A percentile compares a stretch with the other conserved stretches of the same genome.
phyloP scores from a whole-genome alignment of 306 rosid species.

The Morella rubra region DNA sequence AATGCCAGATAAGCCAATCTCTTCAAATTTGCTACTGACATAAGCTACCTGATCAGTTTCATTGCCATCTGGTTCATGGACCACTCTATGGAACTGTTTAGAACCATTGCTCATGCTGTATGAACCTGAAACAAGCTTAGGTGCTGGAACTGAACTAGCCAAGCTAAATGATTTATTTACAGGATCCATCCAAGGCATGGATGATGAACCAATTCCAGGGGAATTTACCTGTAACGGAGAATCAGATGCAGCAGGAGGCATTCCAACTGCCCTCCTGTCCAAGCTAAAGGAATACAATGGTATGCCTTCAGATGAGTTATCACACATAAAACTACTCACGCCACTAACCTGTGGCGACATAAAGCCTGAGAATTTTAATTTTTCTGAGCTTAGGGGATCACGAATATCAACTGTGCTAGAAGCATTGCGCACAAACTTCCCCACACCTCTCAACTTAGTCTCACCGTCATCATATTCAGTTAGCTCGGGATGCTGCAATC shows the following conservation, averaged over 20 bases:
- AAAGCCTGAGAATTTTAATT: conserved; percentile 85
- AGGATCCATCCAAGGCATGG: conserved; percentile 92
- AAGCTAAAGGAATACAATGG: conserved; percentile 90
- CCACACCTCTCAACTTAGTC: conserved; percentile 72
- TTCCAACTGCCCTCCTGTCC: conserved; percentile 73
- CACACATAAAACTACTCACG: conserved; percentile 65
- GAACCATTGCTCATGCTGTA: conserved; percentile 73
- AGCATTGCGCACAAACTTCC: conserved; percentile 52
- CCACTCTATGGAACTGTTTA: conserved; percentile 93
- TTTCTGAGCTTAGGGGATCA: conserved; percentile 65
- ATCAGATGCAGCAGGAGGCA: conserved; percentile 76
- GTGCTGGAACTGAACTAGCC: conserved; percentile 89
- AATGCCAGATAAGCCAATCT: conserved; percentile 55
- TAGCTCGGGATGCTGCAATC: conserved; percentile 53
- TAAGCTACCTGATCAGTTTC: conserved; percentile 70
- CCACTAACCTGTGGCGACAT: conserved; percentile 84
- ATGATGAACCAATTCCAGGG: conserved; percentile 75
- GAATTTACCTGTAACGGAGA: conserved; percentile 70
- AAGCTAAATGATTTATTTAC: conserved; percentile 78
- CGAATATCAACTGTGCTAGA: conserved; percentile 53
- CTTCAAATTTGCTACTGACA: conserved; percentile 63
- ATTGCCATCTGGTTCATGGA: conserved; percentile 94
- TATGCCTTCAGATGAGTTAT: conserved; percentile 86
- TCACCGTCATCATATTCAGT: conserved; percentile 66
- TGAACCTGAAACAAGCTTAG: conserved; percentile 90